These are phyloP conservation scores for Podospora appendiculata DNA, from an alignment of 495 filamentous ascomycete genomes.

Conservation along the genomic window DNA sequence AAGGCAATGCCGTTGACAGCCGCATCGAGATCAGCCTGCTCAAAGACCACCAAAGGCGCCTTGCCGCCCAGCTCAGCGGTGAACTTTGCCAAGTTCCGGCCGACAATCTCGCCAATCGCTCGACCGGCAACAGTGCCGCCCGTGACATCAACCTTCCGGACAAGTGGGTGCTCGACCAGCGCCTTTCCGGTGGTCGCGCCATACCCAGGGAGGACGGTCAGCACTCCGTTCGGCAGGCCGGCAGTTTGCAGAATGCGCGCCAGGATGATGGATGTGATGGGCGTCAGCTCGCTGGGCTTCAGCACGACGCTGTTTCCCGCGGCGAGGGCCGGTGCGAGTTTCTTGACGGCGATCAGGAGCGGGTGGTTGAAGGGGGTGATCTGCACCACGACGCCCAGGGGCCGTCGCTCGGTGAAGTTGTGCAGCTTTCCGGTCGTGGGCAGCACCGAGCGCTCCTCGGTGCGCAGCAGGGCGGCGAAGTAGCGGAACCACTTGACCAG, in stretches of 20 bases:
- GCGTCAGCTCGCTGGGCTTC: slow-evolving; percentile 55
- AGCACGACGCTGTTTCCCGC: slow-evolving; percentile 56
- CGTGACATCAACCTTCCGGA: slow-evolving; percentile 57
- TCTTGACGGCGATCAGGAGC: slow-evolving; percentile 56
- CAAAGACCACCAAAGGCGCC: slow-evolving; percentile 49
- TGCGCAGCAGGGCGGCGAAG: slow-evolving; percentile 51
- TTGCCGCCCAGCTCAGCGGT: slow-evolving; percentile 57
- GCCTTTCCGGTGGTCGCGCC: slow-evolving; percentile 45
- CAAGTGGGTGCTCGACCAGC: slow-evolving; percentile 42
- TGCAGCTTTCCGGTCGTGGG: slow-evolving; percentile 54
- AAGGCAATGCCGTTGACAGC: slow-evolving; percentile 53
- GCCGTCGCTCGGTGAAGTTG: slow-evolving; percentile 52
- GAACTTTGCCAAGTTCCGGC: slow-evolving; percentile 44
- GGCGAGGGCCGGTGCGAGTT: slow-evolving; percentile 52
- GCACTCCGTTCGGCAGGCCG: slow-evolving; percentile 48
- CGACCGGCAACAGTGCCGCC: slow-evolving; percentile 44
- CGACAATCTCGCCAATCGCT: slow-evolving; percentile 38
- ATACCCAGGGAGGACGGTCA: slow-evolving; percentile 50
- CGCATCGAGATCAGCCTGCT: slow-evolving; percentile 38
- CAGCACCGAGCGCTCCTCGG: slow-evolving; percentile 52
- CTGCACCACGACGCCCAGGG: slow-evolving; percentile 55
- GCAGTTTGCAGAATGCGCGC: slow-evolving; percentile 45
- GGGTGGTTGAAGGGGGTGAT: slow-evolving; percentile 64
- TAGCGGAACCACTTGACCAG: slow-evolving; percentile 59
- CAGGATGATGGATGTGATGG: slow-evolving; percentile 47